Evolutionary conservation across 306 rosid species (phyloP).

Genomic region (Vigna hirtella): DNA sequence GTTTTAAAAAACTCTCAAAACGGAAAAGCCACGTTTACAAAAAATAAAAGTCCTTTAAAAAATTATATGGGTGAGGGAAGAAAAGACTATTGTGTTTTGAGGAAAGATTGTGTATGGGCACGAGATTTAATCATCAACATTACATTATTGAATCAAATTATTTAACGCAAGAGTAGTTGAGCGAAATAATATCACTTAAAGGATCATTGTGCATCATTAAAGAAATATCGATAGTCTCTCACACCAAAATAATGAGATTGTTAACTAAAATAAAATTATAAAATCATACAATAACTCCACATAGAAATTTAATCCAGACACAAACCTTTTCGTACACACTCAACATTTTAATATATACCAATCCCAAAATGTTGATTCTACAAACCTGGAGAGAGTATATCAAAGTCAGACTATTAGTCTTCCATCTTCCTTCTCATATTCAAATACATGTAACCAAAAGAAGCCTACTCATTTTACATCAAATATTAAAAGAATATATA

Average conservation of each 20-base stretch:
- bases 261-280: background rate
- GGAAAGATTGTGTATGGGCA: background rate
- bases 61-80: too few relatives aligned
- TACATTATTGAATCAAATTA: background rate
- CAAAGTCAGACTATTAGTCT: background rate
- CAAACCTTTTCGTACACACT: background rate
- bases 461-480: slow-evolving; percentile 23
- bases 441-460: slow-evolving; percentile 22
- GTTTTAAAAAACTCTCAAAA: too few relatives aligned
- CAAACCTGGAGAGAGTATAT: too few relatives aligned
- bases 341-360: too few relatives aligned
- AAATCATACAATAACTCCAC: background rate
- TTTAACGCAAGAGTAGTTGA: background rate
- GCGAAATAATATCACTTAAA: background rate
- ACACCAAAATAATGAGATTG: background rate
- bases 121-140: background rate
- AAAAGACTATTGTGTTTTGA: background rate
- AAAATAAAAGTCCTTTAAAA: too few relatives aligned
- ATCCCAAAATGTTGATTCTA: too few relatives aligned
- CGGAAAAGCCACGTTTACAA: too few relatives aligned
- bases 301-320: background rate
- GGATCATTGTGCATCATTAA: background rate
- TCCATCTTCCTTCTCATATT: slow-evolving; percentile 3
- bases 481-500: background rate
- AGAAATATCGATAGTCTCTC: slow-evolving; percentile 2